phyloP scores from a whole-genome alignment of 352 stramenopile species.

The Phytophthora sp. region DNA sequence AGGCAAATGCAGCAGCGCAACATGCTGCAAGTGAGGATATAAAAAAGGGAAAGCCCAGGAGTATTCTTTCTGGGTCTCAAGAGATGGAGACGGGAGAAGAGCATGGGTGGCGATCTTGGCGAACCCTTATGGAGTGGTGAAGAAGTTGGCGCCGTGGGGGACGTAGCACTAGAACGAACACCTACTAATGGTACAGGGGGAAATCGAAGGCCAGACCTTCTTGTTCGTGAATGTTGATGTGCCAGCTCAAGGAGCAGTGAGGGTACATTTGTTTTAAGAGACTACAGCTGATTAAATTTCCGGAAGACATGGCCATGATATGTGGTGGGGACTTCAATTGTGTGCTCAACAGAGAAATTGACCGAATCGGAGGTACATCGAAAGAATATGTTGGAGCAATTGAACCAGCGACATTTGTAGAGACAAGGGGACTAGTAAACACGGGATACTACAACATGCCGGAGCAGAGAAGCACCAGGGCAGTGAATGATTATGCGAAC shows the following conservation, averaged over 20 bases:
- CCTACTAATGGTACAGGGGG: not conserved
- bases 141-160: not conserved
- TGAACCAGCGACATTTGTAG: too few relatives aligned
- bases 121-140: constrained; percentile 1
- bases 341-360: not conserved
- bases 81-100: not conserved
- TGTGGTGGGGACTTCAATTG: not conserved
- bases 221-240: not conserved
- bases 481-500: too few relatives aligned
- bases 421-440: too few relatives aligned
- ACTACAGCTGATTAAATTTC: not conserved
- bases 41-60: not conserved
- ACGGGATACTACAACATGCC: too few relatives aligned
- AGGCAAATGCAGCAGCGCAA: not conserved
- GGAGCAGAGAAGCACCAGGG: too few relatives aligned
- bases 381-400: not conserved
- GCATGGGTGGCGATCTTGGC: constrained; percentile 10
- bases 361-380: not conserved
- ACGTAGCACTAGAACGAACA: not conserved
- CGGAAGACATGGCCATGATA: not conserved
- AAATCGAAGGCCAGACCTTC: not conserved
- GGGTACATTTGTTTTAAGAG: not conserved
- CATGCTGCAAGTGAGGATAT: not conserved
- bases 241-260: not conserved
- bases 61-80: not conserved